Conservation (phyloP, 2,329 filamentous ascomycete genomes). For the Alternaria sp. region DNA sequence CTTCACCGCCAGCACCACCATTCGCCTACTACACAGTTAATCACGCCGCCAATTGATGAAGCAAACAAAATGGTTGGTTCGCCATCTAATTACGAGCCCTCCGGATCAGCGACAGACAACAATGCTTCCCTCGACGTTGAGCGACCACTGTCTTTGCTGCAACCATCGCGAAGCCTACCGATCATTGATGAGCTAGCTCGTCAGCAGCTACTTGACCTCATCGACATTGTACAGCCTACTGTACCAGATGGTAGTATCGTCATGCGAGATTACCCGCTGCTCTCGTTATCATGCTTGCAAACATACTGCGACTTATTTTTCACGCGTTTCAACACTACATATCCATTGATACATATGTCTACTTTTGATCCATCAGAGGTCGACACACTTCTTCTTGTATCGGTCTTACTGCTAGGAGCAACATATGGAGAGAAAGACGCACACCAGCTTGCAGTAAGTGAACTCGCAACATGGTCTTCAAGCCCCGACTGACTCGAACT, state of each 20-base stretch:
- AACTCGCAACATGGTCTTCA: conserved; percentile 6
- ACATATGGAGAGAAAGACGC: conserved; percentile 66
- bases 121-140: conserved; percentile 28
- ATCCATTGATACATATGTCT: conserved; percentile 65
- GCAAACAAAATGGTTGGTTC: neutral
- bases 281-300: conserved; percentile 60
- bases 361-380: conserved; percentile 61
- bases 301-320: conserved; percentile 66
- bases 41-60: conserved; percentile 29
- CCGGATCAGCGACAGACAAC: neutral
- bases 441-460: conserved; percentile 61
- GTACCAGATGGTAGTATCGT: conserved; percentile 57
- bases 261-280: conserved; percentile 57
- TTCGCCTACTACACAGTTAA: conserved; percentile 19
- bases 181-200: conserved; percentile 53
- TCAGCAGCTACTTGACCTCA: conserved; percentile 56
- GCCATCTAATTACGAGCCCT: neutral
- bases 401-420: conserved; percentile 65
- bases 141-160: conserved; percentile 43
- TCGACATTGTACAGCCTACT: conserved; percentile 58
- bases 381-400: conserved; percentile 61
- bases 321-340: conserved; percentile 64
- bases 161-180: conserved; percentile 38
- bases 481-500: neutral
- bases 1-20: conserved; percentile 29